A percentile compares a stretch with the other conserved stretches of the same genome.
Conservation (phyloP, 169 alveolate species). For the Plasmodium fragile region DNA sequence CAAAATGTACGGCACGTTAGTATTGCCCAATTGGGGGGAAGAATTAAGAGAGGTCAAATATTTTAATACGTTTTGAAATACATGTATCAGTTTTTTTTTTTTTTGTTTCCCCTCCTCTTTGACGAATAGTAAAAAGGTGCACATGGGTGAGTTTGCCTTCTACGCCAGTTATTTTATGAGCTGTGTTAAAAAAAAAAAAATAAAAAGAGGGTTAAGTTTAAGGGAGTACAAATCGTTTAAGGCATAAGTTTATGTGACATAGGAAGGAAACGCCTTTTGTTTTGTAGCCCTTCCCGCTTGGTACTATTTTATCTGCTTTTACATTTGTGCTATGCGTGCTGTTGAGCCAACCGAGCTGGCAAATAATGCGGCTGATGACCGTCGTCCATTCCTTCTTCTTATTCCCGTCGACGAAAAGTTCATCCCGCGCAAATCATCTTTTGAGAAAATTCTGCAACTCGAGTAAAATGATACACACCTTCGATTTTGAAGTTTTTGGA, state of each 20-base stretch:
- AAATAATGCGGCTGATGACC: slow-evolving; percentile 7
- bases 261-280: neutral
- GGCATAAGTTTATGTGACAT: neutral
- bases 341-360: neutral
- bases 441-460: slow-evolving; percentile 3
- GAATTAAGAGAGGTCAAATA: neutral
- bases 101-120: neutral
- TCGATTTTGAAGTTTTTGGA: slow-evolving; percentile 75
- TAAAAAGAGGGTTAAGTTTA: neutral
- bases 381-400: slow-evolving; percentile 8
- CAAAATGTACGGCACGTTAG: neutral
- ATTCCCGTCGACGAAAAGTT: slow-evolving; percentile 53
- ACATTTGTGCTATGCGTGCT: neutral
- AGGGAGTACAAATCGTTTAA: neutral
- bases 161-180: neutral
- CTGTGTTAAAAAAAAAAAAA: neutral
- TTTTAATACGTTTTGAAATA: neutral
- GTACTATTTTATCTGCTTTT: neutral
- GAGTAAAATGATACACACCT: slow-evolving; percentile 60
- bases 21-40: neutral
- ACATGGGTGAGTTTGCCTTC: neutral
- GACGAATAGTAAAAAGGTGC: neutral
- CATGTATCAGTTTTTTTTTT: neutral
- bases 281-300: neutral
- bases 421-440: neutral